phyloP scores from a whole-genome alignment of 441 rosid species.

The Brassica hybrid region DNA sequence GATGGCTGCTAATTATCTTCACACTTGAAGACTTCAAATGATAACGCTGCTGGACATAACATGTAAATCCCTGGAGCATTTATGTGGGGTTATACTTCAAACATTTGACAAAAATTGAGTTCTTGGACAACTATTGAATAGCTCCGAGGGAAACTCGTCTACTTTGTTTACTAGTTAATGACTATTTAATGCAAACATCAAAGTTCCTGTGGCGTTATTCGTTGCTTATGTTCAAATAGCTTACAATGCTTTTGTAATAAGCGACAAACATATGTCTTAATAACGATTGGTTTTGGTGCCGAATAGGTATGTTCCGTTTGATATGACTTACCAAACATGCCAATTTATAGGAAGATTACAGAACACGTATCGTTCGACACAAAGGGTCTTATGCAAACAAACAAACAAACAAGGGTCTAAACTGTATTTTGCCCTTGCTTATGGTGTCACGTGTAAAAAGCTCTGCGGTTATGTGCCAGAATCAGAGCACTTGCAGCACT shows the following conservation, averaged over 20 bases:
- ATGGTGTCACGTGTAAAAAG: not conserved
- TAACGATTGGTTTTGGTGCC: not conserved
- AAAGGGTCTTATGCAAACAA: not conserved
- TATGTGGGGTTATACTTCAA: not conserved
- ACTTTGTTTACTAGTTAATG: not conserved
- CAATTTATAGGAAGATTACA: not conserved
- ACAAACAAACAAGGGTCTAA: not conserved
- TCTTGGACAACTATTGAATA: not conserved
- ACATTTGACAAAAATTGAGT: not conserved
- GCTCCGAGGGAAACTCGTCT: not conserved
- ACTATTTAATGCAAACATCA: not conserved
- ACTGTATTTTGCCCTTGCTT: not conserved
- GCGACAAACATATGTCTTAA: not conserved
- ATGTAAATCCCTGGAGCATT: slow-evolving; percentile 1
- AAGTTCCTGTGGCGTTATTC: not conserved
- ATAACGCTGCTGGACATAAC: not conserved
- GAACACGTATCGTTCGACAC: not conserved
- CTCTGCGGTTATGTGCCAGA: not conserved
- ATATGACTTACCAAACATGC: not conserved
- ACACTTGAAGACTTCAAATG: slow-evolving; percentile 54
- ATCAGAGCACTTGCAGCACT: slow-evolving; percentile 1
- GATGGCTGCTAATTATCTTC: slow-evolving; percentile 99
- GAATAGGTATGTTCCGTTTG: not conserved
- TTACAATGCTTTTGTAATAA: not conserved
- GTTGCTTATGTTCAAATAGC: not conserved